Conservation (phyloP, 768 basidiomycete genomes). For the Auricularia cornea region DNA sequence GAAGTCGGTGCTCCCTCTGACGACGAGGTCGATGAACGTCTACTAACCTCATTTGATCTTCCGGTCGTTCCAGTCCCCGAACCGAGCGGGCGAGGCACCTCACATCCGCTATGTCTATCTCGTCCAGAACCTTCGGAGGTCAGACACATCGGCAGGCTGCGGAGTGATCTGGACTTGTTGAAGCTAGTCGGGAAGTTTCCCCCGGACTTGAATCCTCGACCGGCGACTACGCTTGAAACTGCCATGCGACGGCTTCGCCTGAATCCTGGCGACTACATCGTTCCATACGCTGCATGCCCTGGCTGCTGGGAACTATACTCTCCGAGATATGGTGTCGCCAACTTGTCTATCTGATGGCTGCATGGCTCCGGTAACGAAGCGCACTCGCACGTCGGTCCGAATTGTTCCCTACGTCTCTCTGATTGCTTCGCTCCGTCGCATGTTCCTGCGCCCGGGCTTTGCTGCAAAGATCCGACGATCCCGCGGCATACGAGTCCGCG, state of each 20-base stretch:
- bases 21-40: no score
- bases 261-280: conserved; percentile 18
- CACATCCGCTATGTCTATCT: no score
- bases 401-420: background rate
- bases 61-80: no score
- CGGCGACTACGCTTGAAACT: conserved; percentile 6
- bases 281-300: conserved; percentile 11
- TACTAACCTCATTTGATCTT: no score
- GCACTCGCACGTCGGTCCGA: background rate
- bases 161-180: no score
- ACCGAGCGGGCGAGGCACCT: no score
- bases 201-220: no score
- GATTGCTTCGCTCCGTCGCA: background rate
- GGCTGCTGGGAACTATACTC: conserved; percentile 8
- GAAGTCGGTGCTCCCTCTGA: no score
- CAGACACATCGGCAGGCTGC: no score
- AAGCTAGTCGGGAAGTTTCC: no score
- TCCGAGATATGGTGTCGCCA: background rate
- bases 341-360: conserved; percentile 3
- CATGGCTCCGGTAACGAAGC: background rate
- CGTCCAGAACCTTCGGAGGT: no score
- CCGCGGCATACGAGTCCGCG: background rate
- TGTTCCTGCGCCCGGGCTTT: conserved; percentile 1
- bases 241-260: conserved; percentile 17
- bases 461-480: background rate